Conservation (phyloP, 495 filamentous ascomycete genomes). For the Bryoglossum gracile region DNA sequence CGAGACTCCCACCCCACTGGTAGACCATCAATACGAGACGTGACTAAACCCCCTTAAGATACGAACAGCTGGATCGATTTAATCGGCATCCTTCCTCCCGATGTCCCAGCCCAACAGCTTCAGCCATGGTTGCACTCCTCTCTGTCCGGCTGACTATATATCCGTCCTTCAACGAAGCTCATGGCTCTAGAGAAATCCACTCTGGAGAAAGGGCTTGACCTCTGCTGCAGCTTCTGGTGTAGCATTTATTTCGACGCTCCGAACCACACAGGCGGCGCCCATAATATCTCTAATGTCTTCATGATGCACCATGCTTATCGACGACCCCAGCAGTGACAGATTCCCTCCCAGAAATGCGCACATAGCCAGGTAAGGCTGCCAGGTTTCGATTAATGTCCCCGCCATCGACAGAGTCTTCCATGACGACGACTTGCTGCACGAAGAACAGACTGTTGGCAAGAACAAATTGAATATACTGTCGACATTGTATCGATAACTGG, state of each 20-base stretch:
- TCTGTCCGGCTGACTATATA: too few relatives aligned
- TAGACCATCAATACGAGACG: too few relatives aligned
- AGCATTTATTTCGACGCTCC: slow-evolving; percentile 1
- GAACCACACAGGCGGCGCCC: not conserved
- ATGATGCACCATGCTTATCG: not conserved
- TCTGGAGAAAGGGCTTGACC: not conserved
- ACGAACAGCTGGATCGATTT: too few relatives aligned
- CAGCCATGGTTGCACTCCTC: too few relatives aligned
- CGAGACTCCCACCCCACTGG: too few relatives aligned
- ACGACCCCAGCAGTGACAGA: not conserved
- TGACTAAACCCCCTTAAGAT: too few relatives aligned
- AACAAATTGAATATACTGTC: too few relatives aligned
- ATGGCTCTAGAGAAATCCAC: slow-evolving; percentile 4
- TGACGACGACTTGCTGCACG: not conserved
- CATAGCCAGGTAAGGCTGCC: slow-evolving; percentile 4
- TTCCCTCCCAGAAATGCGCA: slow-evolving; percentile 1
- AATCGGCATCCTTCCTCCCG: too few relatives aligned
- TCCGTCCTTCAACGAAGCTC: too few relatives aligned
- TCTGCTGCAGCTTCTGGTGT: slow-evolving; percentile 1
- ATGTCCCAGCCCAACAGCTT: too few relatives aligned
- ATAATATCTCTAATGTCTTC: slow-evolving; percentile 2
- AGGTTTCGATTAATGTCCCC: not conserved
- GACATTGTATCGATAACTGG: too few relatives aligned
- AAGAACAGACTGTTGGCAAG: not conserved
- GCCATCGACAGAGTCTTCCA: slow-evolving; percentile 1